Base-by-base conservation (phyloP, 1,284 basidiomycete genomes). In the Neonothopanus nambi region DNA sequence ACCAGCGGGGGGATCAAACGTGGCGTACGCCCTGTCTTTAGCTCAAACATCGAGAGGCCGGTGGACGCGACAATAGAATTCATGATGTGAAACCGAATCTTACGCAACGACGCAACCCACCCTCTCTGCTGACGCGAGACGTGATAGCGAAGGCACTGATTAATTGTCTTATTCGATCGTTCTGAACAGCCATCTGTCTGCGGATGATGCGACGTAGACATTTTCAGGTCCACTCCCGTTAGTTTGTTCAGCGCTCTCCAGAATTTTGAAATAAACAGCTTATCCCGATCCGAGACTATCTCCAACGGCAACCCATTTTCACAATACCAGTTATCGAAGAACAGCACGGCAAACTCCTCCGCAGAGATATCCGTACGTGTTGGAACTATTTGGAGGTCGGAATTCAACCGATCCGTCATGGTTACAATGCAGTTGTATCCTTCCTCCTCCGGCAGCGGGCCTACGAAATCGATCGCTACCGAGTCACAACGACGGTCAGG, bases 61-160 rank as follows among this genome's bases (percentile, higher is more conserved):
- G 67, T 75, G 12, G 69, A 61, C 42, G 44, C 41, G 21, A 60
- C 71, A 0, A 65, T 40, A 0, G 63, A 60, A 47, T 73, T 74
- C 67, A 78, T 77, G 28, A 74, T 69, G 1, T 65, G 60, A 47
- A 78, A 78, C 23, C 66, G 66, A 0, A 76, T 65, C 0, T 63
- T 44, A 0, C 70, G 71, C 0, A 78, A 60, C 0, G 67, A 60
- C 0, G 50, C 18, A 0, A 59, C 49, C 74, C 75, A 78, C 11
- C 72, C 66, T 40, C 60, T 59, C 51, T 75, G 77, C 24, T 70
- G 58, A 26, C 68, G 61, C 13, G 65, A 59, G 0, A 69, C 62
- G 53, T 69, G 66, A 47, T 64, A 69, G 2, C 65, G 62, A 0
- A 77, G 42, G 20, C 53, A 53, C 35, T 74, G 70, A 36, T 61